Evolutionary conservation across 139 green algal species (phyloP).

Genomic region (Chlorella sp.): DNA sequence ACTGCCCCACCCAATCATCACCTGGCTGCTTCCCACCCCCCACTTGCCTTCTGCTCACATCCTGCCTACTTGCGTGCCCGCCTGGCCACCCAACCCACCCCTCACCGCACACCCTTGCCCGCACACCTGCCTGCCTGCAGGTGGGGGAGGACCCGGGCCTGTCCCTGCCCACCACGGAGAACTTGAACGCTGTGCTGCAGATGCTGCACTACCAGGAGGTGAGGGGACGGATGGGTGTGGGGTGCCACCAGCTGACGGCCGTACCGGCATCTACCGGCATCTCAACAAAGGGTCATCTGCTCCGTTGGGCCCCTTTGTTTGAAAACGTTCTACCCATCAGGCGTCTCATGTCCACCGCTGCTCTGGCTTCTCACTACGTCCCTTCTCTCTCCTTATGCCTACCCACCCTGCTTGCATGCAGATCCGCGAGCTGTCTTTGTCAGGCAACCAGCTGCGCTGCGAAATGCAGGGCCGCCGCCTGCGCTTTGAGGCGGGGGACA

Average conservation of each 20-base stretch:
- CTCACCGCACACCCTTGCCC: background rate
- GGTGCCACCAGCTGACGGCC: background rate
- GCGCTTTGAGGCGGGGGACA: constrained; percentile 19
- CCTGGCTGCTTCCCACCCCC: too few relatives aligned
- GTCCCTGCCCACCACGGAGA: constrained; percentile 25
- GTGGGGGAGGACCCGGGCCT: constrained; percentile 46
- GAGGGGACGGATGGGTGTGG: background rate
- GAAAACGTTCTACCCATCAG: too few relatives aligned
- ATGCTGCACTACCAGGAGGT: constrained; percentile 27
- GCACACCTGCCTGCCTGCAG: constrained; percentile 13
- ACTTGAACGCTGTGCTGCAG: constrained; percentile 40
- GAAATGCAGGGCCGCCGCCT: constrained; percentile 8
- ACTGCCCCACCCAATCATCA: too few relatives aligned
- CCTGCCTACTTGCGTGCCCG: too few relatives aligned
- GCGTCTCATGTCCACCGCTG: too few relatives aligned
- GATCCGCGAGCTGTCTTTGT: constrained; percentile 42
- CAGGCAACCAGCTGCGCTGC: constrained; percentile 27
- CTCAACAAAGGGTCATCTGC: too few relatives aligned
- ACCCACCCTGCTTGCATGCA: background rate
- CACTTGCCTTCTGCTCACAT: too few relatives aligned
- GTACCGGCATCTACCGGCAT: background rate
- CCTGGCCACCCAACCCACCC: too few relatives aligned
- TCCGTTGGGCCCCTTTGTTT: too few relatives aligned
- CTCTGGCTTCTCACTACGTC: background rate
- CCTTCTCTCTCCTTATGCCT: background rate